Percentiles rank a stretch among this genome's conserved stretches.
Conservation (phyloP, 768 basidiomycete genomes). For the Hygrocybe coccinea region DNA sequence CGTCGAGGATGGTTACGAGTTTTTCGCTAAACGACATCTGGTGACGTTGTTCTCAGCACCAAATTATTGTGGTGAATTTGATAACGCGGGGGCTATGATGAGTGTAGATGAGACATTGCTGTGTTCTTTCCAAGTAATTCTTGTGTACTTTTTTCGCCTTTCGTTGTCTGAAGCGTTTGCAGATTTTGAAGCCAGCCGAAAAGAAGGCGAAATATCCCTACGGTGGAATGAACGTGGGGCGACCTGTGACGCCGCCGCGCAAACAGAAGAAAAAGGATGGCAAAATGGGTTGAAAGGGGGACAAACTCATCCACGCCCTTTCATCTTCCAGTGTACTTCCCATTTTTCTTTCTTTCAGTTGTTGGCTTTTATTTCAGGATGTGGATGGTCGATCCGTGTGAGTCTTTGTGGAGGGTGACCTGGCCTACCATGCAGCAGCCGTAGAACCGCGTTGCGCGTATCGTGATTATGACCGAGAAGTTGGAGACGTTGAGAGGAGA, state of each 20-base stretch:
- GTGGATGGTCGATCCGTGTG: conserved; percentile 1
- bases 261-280: conserved; percentile 96
- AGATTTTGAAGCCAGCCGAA: conserved; percentile 99
- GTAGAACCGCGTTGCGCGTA: not conserved
- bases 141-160: not conserved
- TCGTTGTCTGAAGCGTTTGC: conserved; percentile 7
- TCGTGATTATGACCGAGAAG: not conserved
- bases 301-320: conserved; percentile 12
- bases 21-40: conserved; percentile 95
- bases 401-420: not conserved
- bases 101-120: conserved; percentile 95
- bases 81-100: conserved; percentile 99
- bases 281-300: conserved; percentile 47
- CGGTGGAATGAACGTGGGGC: conserved; percentile 79
- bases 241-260: conserved; percentile 91
- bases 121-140: conserved; percentile 91
- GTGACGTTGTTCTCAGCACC: conserved; percentile 97
- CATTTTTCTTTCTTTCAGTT: not conserved
- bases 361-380: conserved; percentile 7
- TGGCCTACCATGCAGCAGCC: not conserved
- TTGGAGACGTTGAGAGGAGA: not conserved
- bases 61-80: conserved; percentile 94
- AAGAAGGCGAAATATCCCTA: conserved; percentile 95
- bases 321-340: conserved; percentile 3
- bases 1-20: conserved; percentile 98